These are phyloP conservation scores for Eimeria maxima DNA, from an alignment of 169 alveolate species.

Conservation along the genomic window DNA sequence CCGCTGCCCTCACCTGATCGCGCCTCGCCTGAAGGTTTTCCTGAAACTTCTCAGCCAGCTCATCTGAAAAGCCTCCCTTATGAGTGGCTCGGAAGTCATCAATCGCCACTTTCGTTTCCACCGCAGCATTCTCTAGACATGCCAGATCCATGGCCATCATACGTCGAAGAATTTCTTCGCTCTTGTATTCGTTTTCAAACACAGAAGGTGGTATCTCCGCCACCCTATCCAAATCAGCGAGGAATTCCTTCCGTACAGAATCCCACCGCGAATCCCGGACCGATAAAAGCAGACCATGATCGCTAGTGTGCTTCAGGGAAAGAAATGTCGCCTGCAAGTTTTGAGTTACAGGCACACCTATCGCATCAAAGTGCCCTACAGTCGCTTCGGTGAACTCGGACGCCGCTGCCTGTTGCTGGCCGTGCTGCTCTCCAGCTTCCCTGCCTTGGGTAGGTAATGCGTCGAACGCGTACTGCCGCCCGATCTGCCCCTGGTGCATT, in stretches of 20 bases:
- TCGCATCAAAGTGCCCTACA: neutral
- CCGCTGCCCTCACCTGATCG: slow-evolving; percentile 29
- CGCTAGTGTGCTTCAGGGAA: neutral
- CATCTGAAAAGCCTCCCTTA: neutral
- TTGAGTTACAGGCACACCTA: neutral
- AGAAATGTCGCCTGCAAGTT: neutral
- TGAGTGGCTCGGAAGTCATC: neutral
- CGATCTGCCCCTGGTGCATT: neutral
- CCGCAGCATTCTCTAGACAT: slow-evolving; percentile 34
- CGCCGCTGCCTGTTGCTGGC: neutral
- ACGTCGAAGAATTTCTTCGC: neutral
- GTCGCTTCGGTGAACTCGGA: neutral
- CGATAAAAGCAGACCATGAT: neutral
- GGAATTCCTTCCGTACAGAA: neutral
- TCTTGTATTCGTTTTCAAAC: slow-evolving; percentile 3
- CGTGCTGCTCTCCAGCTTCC: neutral
- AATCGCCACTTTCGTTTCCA: neutral
- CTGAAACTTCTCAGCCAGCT: neutral
- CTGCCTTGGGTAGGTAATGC: neutral
- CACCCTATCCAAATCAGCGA: neutral
- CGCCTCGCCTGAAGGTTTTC: slow-evolving; percentile 7
- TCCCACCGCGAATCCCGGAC: neutral
- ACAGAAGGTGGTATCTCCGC: neutral
- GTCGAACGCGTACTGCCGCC: slow-evolving; percentile 2
- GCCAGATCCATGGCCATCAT: slow-evolving; percentile 61